phyloP scores from a whole-genome alignment of 306 rosid species.

The Myrica gale region DNA sequence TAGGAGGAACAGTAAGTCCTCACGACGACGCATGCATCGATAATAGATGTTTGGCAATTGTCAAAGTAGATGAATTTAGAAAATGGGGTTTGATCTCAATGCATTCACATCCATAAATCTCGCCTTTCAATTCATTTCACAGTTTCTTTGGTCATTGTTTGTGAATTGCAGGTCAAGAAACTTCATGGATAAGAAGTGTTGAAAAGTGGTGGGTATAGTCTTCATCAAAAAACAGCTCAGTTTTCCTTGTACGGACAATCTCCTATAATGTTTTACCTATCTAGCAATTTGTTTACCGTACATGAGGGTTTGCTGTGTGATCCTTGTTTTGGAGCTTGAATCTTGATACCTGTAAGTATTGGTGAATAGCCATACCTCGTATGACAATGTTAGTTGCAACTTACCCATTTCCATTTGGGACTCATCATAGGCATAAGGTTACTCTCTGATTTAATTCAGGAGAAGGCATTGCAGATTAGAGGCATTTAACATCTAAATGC shows the following conservation, averaged over 20 bases:
- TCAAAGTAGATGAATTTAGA: background rate
- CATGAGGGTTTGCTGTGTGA: background rate
- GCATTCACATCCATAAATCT: background rate
- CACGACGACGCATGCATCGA: background rate
- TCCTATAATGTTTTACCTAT: slow-evolving; percentile 11
- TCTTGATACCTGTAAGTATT: slow-evolving; percentile 15
- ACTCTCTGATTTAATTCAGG: too few relatives aligned
- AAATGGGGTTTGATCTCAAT: background rate
- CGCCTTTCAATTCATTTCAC: background rate
- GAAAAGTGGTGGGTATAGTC: slow-evolving; percentile 2
- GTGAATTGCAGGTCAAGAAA: slow-evolving; percentile 47
- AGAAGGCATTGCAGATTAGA: too few relatives aligned
- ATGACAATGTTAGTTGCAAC: too few relatives aligned
- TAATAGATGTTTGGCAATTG: background rate
- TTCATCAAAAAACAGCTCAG: background rate
- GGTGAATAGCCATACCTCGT: background rate
- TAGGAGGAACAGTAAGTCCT: slow-evolving; percentile 40
- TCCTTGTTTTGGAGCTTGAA: slow-evolving; percentile 6
- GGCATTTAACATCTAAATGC: too few relatives aligned
- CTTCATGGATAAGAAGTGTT: slow-evolving; percentile 40
- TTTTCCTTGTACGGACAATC: background rate
- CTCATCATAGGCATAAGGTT: too few relatives aligned
- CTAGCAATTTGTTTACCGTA: background rate
- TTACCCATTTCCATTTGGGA: too few relatives aligned
- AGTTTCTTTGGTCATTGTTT: background rate